A percentile compares a stretch with the other conserved stretches of the same genome.
These are phyloP conservation scores for Cordyceps javanica DNA, from an alignment of 2,329 filamentous ascomycete genomes.

Conservation along the genomic window DNA sequence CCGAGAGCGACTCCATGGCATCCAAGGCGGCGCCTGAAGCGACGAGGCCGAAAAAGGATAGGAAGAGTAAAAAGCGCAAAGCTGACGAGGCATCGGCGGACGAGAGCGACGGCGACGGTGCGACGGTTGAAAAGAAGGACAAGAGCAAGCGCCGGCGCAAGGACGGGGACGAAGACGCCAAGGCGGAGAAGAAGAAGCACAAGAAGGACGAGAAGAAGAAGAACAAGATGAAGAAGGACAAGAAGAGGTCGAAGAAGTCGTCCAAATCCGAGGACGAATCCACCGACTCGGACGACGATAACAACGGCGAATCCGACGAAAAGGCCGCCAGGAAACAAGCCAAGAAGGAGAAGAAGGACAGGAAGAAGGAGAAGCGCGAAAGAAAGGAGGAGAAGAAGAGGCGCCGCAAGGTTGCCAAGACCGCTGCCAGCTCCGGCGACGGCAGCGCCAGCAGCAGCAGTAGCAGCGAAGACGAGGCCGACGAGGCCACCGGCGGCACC, in stretches of 20 bases:
- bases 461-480: slow-evolving; percentile 16
- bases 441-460: slow-evolving; percentile 15
- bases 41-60: slow-evolving; percentile 23
- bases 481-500: slow-evolving; percentile 22
- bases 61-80: slow-evolving; percentile 34
- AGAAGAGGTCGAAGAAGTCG: slow-evolving; percentile 22
- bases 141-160: slow-evolving; percentile 29
- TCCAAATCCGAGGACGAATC: slow-evolving; percentile 23
- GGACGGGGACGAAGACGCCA: slow-evolving; percentile 19
- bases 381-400: slow-evolving; percentile 48
- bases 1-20: slow-evolving; percentile 15
- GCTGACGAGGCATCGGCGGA: slow-evolving; percentile 21
- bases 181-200: slow-evolving; percentile 20
- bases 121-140: slow-evolving; percentile 22
- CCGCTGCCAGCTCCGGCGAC: slow-evolving; percentile 20
- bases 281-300: slow-evolving; percentile 19
- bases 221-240: slow-evolving; percentile 22
- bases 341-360: slow-evolving; percentile 25
- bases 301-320: slow-evolving; percentile 20
- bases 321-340: slow-evolving; percentile 23
- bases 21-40: slow-evolving; percentile 27
- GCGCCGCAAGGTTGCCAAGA: slow-evolving; percentile 29
- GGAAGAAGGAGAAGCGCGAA: slow-evolving; percentile 36
- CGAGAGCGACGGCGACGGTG: slow-evolving; percentile 20
- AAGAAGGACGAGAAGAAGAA: slow-evolving; percentile 26